Base-by-base conservation (phyloP, 306 rosid genomes). In the Datisca glomerata region DNA sequence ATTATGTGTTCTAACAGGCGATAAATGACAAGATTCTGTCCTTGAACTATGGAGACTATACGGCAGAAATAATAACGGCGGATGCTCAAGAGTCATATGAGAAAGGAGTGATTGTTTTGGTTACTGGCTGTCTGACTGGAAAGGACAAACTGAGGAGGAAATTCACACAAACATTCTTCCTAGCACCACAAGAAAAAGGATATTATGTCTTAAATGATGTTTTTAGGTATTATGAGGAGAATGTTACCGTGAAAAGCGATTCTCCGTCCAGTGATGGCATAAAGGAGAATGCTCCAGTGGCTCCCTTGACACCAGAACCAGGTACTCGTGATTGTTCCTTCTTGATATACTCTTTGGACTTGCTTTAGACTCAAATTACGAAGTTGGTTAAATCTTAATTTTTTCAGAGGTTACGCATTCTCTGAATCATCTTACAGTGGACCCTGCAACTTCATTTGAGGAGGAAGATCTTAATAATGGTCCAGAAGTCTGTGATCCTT, bases 181-280 rank as follows among this genome's bases (percentile, higher is more conserved):
- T 91, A 45, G 98, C 98, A 70, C 96, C 86, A 31, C 98, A 91
- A 65, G 94, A 84, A 47, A 80, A 84, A 49, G 98, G 96, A 21
- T 91, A 72, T 64, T 91, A 58, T 52, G 98, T 91, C 51, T 68
- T 91, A 65, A 91, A 91, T 47, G 98, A 91, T 54, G 92, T 91
- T 39, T 91, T 91, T 36, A 70, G 98, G 86, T 84, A 57, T 56
- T 53, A 78, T 36, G 98, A 84, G 68, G 98, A 84, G 57, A 51
- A 49, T 21, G 80, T 74, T 47, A 23, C 51, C 8, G 36, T 52
- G 14, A 79, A 61, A 48, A 33, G 60, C 45, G 65, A 46, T 48
- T 47, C 74, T 64, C 61, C 56, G 43, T 12, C 81, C 6, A 66
- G 54, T 52, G 66, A 57, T 43, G 66, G 53, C 31, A 18, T 42